Base-by-base conservation (phyloP, 495 filamentous ascomycete species). In the Clohesyomyces aquaticus region DNA sequence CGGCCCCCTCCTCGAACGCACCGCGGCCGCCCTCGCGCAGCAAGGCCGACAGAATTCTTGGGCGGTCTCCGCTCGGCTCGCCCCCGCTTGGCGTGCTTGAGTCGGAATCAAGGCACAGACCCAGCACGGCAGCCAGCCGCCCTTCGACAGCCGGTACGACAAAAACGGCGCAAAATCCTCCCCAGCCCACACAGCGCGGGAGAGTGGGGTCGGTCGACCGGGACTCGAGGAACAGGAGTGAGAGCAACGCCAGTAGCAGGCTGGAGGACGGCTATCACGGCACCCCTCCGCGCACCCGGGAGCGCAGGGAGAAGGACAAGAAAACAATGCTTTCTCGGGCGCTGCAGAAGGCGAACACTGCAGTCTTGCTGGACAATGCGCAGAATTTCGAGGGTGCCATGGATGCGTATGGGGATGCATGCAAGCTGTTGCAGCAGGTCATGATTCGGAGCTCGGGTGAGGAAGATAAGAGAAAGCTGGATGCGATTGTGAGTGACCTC, bases 261-360 rank as follows among this genome's bases (percentile, higher is more conserved):
- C 46, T 67, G 59, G 64, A 71, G 60, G 67, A 70, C 59, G 52
- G 59, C 49, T 55, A 51, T 41, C 56, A 54, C 19, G 59, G 58
- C 49, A 67, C 68, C 6, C 68, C 64, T 38, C 68, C 59, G 38
- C 62, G 66, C 49, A 65, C 47, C 18, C 55, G 72, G 25, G 74
- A 75, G 43, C 70, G 67, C 35, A 66, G 68, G 25, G 75, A 77
- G 59, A 72, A 71, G 59, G 76, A 78, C 57, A 78, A 96, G 70
- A 96, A 95, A 76, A 86, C 86, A 22, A 97, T 96, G 90, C 80
- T 98, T 18, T 94, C 92, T 3, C 91, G 88, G 71, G 94, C 94
- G 6, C 77, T 98, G 43, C 87, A 95, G 68, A 96, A 96, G 75
- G 94, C 94, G 38, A 96, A 97, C 68, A 94, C 90, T 22, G 94